These are phyloP conservation scores for Aureobasidium sp. DNA, from an alignment of 2,329 filamentous ascomycete species.

Conservation along the genomic window DNA sequence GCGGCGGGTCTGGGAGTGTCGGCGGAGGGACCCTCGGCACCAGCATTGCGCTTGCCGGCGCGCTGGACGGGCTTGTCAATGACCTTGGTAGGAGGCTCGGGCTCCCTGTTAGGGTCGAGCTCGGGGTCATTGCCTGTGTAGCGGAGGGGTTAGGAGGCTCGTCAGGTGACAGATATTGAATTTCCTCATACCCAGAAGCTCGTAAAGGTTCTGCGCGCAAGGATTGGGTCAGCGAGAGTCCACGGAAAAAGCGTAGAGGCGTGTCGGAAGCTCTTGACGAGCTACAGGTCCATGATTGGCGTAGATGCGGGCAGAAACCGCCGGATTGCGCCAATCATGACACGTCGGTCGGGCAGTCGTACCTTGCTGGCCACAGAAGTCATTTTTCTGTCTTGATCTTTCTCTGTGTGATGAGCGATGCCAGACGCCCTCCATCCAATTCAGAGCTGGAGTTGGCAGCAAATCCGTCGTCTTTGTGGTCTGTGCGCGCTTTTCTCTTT, in stretches of 20 bases:
- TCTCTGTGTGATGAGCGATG: constrained; percentile 13
- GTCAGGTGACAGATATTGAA: constrained; percentile 10
- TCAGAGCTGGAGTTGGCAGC: background rate
- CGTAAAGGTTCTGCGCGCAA: constrained; percentile 76
- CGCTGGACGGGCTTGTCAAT: constrained; percentile 76
- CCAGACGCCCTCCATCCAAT: constrained; percentile 16
- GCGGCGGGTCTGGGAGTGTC: constrained; percentile 32
- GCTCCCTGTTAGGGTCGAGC: constrained; percentile 60
- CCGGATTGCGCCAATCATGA: background rate
- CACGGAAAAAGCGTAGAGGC: background rate
- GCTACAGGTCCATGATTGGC: background rate
- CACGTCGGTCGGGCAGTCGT: background rate
- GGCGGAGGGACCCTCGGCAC: constrained; percentile 58
- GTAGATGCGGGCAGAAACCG: background rate
- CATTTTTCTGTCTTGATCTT: constrained; percentile 14
- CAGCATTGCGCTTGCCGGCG: constrained; percentile 79
- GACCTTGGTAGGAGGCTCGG: constrained; percentile 75
- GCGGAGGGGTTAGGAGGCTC: constrained; percentile 19
- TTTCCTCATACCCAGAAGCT: constrained; percentile 76
- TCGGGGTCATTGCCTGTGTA: constrained; percentile 60
- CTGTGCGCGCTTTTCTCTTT: constrained; percentile 3
- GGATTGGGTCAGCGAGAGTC: constrained; percentile 15
- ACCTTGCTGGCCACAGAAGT: constrained; percentile 18
- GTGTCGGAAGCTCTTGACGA: background rate
- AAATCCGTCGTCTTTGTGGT: background rate